Evolutionary conservation across 345 rosid genomes (phyloP), one percentile per base, ranked within the genome.

Genomic region (Sonneratia alba): DNA sequence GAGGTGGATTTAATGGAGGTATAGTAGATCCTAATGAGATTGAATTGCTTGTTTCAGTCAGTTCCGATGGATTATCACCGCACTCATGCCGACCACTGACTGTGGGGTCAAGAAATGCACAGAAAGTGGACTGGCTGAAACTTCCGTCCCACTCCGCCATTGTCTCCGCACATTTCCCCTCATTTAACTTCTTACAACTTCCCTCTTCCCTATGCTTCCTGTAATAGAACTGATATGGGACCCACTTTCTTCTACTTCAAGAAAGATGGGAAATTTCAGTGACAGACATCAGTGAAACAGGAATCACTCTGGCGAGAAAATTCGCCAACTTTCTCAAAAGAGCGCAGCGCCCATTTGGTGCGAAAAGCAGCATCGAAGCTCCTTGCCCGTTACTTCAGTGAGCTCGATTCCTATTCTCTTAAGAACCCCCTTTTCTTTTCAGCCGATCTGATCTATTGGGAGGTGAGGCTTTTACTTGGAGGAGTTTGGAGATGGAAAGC

Each of bases 401-500:
- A 55, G 56, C 56, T 51, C 24, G n/a, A 18, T 12, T 55, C 18
- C 59, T 12, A 18, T 55, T 55, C 59, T 18, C 59, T 13, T 16
- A 12, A 2, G 45, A 11, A 13, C 32, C 42, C 22, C 69, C n/a
- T 42, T 66, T 42, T 11, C 45, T 66, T 6, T 36, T 27, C 21
- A 66, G 69, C 36, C 22, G 45, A 37, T 66, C 47, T 66, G 24
- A 7, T 55, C 3, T 16, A 3, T 27, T 36, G 69, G 43, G 43
- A 27, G 69, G 47, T 12, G 4, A 21, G n/a, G 59, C 4, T 18
- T 55, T 27, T 27, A 27, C 32, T 27, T 27, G 32, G 32, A 27
- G 63, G 51, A 21, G 5, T 24, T 48, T 4, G 48, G 65, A n/a
- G 22, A 91, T 88, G 97, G 95, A 91, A 85, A 88, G 42, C 74